These are phyloP conservation scores for Solanum verrucosum DNA, from an alignment of 257 asterid genomes.

Conservation along the genomic window DNA sequence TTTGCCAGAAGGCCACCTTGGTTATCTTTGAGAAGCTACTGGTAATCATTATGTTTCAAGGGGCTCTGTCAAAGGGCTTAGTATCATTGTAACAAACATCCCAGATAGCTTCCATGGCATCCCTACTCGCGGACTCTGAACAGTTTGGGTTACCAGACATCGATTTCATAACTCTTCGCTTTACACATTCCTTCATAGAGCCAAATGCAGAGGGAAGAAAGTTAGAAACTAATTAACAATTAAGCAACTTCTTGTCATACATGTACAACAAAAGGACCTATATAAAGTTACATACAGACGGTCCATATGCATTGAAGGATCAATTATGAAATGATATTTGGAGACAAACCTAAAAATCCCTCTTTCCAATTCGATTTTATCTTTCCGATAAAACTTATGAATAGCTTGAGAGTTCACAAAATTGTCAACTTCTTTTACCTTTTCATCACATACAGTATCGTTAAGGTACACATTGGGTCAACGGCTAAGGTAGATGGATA, in stretches of 20 bases:
- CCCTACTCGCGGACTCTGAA: slow-evolving; percentile 67
- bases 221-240: not conserved
- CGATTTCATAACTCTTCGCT: slow-evolving; percentile 70
- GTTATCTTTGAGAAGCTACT: not conserved
- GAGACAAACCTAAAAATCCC: not conserved
- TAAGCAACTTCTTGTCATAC: not conserved
- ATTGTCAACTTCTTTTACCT: not conserved
- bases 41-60: slow-evolving; percentile 18
- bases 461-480: not conserved
- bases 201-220: not conserved
- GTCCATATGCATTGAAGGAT: not conserved
- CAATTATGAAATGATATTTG: not conserved
- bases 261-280: not conserved
- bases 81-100: slow-evolving; percentile 88
- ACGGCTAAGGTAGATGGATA: not conserved
- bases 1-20: not conserved
- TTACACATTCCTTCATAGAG: slow-evolving; percentile 58
- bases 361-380: no score
- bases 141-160: slow-evolving; percentile 60
- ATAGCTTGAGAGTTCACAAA: not conserved
- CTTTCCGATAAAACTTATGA: not conserved
- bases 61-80: slow-evolving; percentile 69
- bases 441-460: not conserved
- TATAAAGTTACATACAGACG: not conserved
- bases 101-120: slow-evolving; percentile 94